Conservation (phyloP, 345 rosid species). For the Geranium brycei region DNA sequence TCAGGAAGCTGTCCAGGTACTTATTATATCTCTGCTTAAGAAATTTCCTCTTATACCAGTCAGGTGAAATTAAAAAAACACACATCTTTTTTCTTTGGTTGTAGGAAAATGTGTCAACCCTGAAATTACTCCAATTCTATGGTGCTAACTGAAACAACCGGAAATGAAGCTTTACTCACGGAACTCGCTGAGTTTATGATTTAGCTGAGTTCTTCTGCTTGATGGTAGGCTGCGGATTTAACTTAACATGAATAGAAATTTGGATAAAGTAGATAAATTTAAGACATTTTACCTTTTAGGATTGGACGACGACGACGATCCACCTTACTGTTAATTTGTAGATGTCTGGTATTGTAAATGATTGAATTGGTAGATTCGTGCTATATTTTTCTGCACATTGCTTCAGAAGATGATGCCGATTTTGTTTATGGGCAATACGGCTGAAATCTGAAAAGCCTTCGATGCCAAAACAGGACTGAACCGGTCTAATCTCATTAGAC, state of each 20-base stretch:
- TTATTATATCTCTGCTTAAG: constrained; percentile 3
- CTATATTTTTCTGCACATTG: no score
- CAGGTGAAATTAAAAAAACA: neutral
- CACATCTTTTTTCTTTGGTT: constrained; percentile 4
- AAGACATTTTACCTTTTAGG: neutral
- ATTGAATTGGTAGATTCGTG: no score
- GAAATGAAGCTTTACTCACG: constrained; percentile 2
- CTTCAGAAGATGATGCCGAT: no score
- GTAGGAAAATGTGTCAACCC: constrained; percentile 45
- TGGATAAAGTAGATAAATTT: neutral
- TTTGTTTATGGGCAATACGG: no score
- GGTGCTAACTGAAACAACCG: constrained; percentile 21
- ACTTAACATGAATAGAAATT: neutral
- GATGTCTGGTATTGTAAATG: neutral
- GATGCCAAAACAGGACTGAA: neutral
- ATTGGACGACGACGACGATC: neutral
- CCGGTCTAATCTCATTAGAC: neutral
- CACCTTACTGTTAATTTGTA: neutral
- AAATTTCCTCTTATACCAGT: neutral
- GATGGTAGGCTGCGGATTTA: neutral
- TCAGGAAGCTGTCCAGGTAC: constrained; percentile 37
- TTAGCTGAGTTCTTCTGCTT: neutral
- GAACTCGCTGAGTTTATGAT: neutral
- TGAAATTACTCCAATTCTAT: constrained; percentile 62
- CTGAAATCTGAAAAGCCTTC: no score